Percentiles rank a stretch among this genome's conserved stretches.
These are phyloP conservation scores for Geotrichum europaeum DNA, from an alignment of 1,139 yeast genomes.

Conservation along the genomic window DNA sequence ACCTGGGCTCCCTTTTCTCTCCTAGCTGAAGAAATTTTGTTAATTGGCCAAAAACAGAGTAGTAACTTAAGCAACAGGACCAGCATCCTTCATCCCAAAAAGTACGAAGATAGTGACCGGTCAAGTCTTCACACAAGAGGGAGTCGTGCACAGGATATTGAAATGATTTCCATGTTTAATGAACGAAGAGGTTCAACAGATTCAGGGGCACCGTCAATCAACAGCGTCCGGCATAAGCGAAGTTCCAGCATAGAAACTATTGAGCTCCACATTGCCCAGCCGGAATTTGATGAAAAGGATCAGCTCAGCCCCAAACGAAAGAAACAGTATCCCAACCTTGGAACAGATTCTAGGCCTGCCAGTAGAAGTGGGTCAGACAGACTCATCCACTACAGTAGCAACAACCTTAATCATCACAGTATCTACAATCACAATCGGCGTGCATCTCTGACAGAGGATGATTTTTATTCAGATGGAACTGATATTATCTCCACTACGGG, in stretches of 20 bases:
- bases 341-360: background rate
- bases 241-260: slow-evolving; percentile 9
- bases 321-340: background rate
- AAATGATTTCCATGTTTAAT: slow-evolving; percentile 7
- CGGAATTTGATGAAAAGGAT: slow-evolving; percentile 9
- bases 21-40: slow-evolving; percentile 37
- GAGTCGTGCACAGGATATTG: slow-evolving; percentile 16
- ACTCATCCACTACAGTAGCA: background rate
- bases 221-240: slow-evolving; percentile 1
- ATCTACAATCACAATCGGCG: slow-evolving; percentile 7
- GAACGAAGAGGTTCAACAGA: background rate
- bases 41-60: slow-evolving; percentile 3
- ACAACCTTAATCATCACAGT: background rate
- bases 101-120: slow-evolving; percentile 4
- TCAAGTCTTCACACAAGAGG: slow-evolving; percentile 8
- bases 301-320: slow-evolving; percentile 12
- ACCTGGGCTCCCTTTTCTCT: slow-evolving; percentile 41
- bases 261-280: slow-evolving; percentile 10
- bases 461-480: slow-evolving; percentile 20
- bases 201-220: background rate
- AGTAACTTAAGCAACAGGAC: background rate
- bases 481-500: slow-evolving; percentile 20
- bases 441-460: slow-evolving; percentile 21
- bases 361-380: background rate
- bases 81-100: background rate